phyloP scores from a whole-genome alignment of 176 grass and related monocot genomes.

The Avena sativa region DNA sequence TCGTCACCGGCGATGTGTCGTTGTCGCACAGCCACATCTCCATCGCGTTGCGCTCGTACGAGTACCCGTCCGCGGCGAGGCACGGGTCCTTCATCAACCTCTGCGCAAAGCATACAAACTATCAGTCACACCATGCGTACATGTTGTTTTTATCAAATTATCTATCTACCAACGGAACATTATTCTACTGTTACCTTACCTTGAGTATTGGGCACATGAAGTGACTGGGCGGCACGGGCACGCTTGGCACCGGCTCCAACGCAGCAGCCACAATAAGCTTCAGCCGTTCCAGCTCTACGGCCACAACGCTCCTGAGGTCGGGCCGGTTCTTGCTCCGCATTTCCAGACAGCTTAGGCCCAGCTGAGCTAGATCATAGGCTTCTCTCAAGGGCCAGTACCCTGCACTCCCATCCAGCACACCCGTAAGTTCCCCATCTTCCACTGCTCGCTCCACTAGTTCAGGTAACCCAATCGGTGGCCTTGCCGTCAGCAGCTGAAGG shows the following conservation, averaged over 20 bases:
- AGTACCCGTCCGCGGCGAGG: slow-evolving; percentile 77
- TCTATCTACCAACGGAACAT: not conserved
- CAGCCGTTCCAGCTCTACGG: slow-evolving; percentile 59
- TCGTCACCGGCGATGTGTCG: slow-evolving; percentile 48
- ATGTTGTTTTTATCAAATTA: not conserved
- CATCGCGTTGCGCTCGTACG: slow-evolving; percentile 74
- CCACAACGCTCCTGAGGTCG: slow-evolving; percentile 57
- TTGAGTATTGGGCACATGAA: slow-evolving; percentile 81
- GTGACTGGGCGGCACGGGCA: slow-evolving; percentile 55
- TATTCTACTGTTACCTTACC: slow-evolving; percentile 40
- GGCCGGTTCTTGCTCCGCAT: slow-evolving; percentile 66
- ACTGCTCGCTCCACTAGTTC: slow-evolving; percentile 30
- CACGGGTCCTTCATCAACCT: slow-evolving; percentile 74
- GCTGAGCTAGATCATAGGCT: slow-evolving; percentile 53
- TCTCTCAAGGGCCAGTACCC: slow-evolving; percentile 69
- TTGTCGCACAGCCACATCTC: slow-evolving; percentile 54
- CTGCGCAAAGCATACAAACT: slow-evolving; percentile 37
- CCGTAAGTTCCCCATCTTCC: slow-evolving; percentile 41
- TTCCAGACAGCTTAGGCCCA: slow-evolving; percentile 73
- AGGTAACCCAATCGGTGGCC: slow-evolving; percentile 43
- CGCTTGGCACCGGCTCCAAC: not conserved
- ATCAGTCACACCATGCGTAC: not conserved
- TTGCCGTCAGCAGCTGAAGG: slow-evolving; percentile 71
- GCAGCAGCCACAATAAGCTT: slow-evolving; percentile 43
- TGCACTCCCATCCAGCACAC: slow-evolving; percentile 58